Percentiles rank a stretch among this genome's conserved stretches.
phyloP scores from a whole-genome alignment of 176 grass and related monocot genomes.

The Elymus sibiricus region DNA sequence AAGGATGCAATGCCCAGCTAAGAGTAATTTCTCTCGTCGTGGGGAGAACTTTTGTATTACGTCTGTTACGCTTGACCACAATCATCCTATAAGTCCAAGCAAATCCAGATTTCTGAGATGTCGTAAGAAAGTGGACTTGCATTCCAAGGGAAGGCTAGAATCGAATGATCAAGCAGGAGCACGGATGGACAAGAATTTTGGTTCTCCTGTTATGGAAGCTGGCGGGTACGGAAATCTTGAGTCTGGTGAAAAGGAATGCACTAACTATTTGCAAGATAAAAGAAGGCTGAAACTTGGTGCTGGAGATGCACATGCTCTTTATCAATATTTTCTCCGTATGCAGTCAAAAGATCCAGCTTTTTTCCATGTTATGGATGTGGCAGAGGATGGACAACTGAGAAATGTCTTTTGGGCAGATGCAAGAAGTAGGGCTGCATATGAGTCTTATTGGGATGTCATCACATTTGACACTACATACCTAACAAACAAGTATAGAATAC shows the following conservation, averaged over 20 bases:
- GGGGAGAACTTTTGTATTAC: neutral
- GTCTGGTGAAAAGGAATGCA: neutral
- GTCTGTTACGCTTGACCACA: neutral
- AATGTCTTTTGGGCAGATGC: neutral
- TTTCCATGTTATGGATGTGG: neutral
- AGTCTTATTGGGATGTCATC: neutral
- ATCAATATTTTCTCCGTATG: neutral
- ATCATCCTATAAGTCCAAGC: neutral
- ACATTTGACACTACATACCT: neutral
- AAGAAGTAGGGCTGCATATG: neutral
- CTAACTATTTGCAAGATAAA: neutral
- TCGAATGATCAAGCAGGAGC: slow-evolving; percentile 6
- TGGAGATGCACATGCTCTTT: neutral
- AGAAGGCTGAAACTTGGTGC: neutral
- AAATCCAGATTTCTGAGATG: neutral
- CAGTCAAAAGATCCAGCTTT: neutral
- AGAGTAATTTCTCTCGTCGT: neutral
- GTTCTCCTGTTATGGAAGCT: neutral
- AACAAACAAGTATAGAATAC: neutral
- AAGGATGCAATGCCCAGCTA: neutral
- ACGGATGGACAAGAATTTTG: neutral
- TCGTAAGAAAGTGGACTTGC: neutral
- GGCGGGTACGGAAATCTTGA: neutral
- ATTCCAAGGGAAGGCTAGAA: neutral
- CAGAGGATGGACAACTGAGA: neutral